Conservation (phyloP, 345 rosid genomes). For the thale cress (Arabidopsis thaliana) region TAIR10.1 NC_003070.9:7259001-7259500, state of each 20-base stretch:
- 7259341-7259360: constrained; percentile 61
- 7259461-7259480: constrained; percentile 43
- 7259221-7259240: constrained; percentile 20
- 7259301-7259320: constrained; percentile 63
- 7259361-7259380: constrained; percentile 82
- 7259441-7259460: constrained; percentile 50
- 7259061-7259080: background rate
- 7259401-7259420: constrained; percentile 60
- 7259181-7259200: constrained; percentile 18
- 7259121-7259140: background rate
- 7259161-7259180: background rate
- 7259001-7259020: constrained; percentile 10
- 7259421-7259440: constrained; percentile 50
- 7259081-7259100: constrained; percentile 2
- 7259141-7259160: constrained; percentile 1
- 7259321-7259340: constrained; percentile 72
- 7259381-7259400: constrained; percentile 60
- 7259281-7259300: constrained; percentile 23
- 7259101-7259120: background rate
- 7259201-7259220: constrained; percentile 22
- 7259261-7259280: constrained; percentile 22
- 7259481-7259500: constrained; percentile 58
- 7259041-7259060: too few species aligned
- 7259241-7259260: constrained; percentile 23
- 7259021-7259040: background rate